Conservation (phyloP, 2,329 filamentous ascomycete genomes). For the Monilinia vaccinii-corymbosi region DNA sequence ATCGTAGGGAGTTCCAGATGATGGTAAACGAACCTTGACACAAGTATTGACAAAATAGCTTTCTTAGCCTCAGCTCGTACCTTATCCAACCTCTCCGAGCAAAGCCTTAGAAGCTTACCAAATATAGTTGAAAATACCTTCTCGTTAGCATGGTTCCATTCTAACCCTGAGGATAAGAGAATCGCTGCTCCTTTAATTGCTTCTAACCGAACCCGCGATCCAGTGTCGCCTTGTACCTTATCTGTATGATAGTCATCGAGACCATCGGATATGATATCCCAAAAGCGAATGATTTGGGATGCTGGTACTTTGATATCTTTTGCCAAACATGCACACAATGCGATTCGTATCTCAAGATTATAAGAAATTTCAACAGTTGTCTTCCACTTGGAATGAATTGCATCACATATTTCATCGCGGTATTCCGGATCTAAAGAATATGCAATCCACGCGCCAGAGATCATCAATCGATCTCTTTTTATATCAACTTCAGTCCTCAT, state of each 20-base stretch:
- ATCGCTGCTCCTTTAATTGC: constrained; percentile 59
- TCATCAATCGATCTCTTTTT: constrained; percentile 30
- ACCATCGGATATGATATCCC: constrained; percentile 39
- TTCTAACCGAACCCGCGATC: constrained; percentile 74
- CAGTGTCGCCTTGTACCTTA: constrained; percentile 74
- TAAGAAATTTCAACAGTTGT: constrained; percentile 13
- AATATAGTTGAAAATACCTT: constrained; percentile 12
- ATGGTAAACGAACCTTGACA: not conserved
- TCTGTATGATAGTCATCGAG: constrained; percentile 89
- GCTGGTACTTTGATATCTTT: constrained; percentile 33
- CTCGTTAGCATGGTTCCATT: constrained; percentile 8
- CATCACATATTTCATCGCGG: constrained; percentile 29
- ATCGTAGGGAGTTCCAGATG: not conserved
- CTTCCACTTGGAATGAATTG: constrained; percentile 44
- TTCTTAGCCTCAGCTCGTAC: constrained; percentile 61
- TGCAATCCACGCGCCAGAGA: constrained; percentile 37
- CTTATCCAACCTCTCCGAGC: constrained; percentile 83
- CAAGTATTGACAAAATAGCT: constrained; percentile 36
- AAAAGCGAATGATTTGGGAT: constrained; percentile 12
- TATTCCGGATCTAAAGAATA: constrained; percentile 2
- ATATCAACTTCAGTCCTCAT: not conserved
- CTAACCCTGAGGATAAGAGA: constrained; percentile 16
- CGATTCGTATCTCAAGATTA: constrained; percentile 43
- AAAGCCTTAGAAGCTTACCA: constrained; percentile 49
- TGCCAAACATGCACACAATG: constrained; percentile 46